Evolutionary conservation across 2,329 filamentous ascomycete species (phyloP).

Genomic region (Dothidotthia symphoricarpi): DNA sequence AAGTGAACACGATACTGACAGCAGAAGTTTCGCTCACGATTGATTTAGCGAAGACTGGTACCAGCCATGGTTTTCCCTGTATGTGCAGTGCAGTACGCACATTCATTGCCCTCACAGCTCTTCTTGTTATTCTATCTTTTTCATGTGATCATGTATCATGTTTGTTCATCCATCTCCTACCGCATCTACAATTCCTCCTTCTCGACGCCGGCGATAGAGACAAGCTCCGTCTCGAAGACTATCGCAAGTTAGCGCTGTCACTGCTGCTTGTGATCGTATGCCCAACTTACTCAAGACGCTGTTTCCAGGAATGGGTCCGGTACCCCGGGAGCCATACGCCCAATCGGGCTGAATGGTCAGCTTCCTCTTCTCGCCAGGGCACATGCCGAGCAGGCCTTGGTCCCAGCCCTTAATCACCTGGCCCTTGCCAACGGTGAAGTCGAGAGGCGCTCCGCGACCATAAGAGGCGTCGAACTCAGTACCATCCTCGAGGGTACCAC

Average conservation of each 20-base stretch:
- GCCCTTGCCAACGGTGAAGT: constrained; percentile 76
- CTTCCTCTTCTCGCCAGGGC: constrained; percentile 88
- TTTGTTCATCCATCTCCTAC: no score
- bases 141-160: no score
- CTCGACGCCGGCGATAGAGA: constrained; percentile 73
- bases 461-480: constrained; percentile 58
- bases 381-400: constrained; percentile 89
- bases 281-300: constrained; percentile 67
- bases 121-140: no score
- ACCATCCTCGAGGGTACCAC: constrained; percentile 75
- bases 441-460: constrained; percentile 73
- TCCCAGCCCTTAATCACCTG: constrained; percentile 98
- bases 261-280: not conserved
- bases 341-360: constrained; percentile 86
- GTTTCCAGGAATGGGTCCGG: constrained; percentile 83
- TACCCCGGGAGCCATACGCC: constrained; percentile 74
- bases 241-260: constrained; percentile 17
- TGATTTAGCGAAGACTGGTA: no score
- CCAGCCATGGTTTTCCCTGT: no score
- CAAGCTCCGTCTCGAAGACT: constrained; percentile 90
- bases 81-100: no score
- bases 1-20: no score
- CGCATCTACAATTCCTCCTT: constrained; percentile 42
- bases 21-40: no score
- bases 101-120: no score